Base-by-base conservation (phyloP, 2,329 filamentous ascomycete species). In the Fusarium robinianum region DNA sequence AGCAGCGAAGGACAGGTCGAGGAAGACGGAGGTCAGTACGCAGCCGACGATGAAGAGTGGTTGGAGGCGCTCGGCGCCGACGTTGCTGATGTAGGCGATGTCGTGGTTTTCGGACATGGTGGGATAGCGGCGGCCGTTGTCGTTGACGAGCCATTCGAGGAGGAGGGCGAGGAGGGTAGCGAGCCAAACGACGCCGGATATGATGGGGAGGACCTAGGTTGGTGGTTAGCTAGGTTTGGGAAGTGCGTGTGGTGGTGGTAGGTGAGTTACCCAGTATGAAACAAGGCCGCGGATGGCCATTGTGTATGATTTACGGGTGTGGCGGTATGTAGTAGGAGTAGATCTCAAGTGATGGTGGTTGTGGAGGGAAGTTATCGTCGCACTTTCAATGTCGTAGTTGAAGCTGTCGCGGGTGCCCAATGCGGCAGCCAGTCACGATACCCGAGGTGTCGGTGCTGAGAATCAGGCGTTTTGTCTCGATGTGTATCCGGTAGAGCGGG, bases 41-140 rank as follows among this genome's bases (percentile, higher is more conserved):
- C 79, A 84, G 58, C 88, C 85, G 22, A 83, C 75, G 60, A 94
- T 84, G 73, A 94, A 94, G 50, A 92, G 76, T 3, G 88, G 88
- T 64, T 91, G 87, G 12, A 91, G 76, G 18, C 74, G 67, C 24
- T 65, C 63, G 15, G 80, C 80, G 50, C 81, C 83, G 9, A 85
- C 73, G 67, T 87, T 81, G 55, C 81, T 86, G 61, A 88, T 89
- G 72, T 85, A 90, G 50, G 88, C 82, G 29, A 92, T 84, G 17
- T 57, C 66, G 63, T 88, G 84, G 21, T 55, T 51, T 0, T 51
- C 32, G 14, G 71, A 65, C 83, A 90, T 88, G 26, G 80, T 84
- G 3, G 71, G 46, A 60, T 87, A 88, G 51, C 72, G 72, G 2
- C 70, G 73, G n/a, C 70, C 67, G 43, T 85, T 67, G 5, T 68